Conservation (phyloP, 2,329 filamentous ascomycete genomes). For the Aspergillus calidoustus region DNA sequence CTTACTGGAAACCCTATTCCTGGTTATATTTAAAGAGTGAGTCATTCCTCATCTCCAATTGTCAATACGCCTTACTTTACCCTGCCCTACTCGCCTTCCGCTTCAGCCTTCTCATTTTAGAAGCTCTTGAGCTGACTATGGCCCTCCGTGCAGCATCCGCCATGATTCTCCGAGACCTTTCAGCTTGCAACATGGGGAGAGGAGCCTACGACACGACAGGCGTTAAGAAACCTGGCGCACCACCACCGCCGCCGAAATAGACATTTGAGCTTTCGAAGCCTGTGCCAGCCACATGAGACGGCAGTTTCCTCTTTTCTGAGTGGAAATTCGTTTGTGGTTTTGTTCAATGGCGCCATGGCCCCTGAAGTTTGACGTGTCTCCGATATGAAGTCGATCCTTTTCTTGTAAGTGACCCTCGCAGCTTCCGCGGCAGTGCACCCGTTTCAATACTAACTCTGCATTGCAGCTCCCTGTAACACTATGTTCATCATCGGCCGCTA, state of each 20-base stretch:
- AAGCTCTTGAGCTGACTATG: conserved; percentile 32
- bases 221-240: conserved; percentile 52
- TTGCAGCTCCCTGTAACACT: conserved; percentile 38
- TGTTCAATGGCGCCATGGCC: conserved; percentile 31
- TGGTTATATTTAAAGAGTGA: conserved; percentile 19
- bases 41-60: conserved; percentile 4
- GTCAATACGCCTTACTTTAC: not conserved
- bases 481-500: conserved; percentile 29
- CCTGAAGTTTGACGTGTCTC: conserved; percentile 34
- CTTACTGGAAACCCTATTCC: conserved; percentile 4
- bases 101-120: not conserved
- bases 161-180: conserved; percentile 49
- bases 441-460: conserved; percentile 22
- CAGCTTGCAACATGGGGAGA: conserved; percentile 55
- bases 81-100: not conserved
- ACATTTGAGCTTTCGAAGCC: conserved; percentile 21
- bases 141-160: conserved; percentile 36
- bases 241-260: conserved; percentile 48
- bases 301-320: conserved; percentile 23
- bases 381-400: conserved; percentile 31
- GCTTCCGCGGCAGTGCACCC: conserved; percentile 13
- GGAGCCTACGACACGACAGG: conserved; percentile 58
- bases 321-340: conserved; percentile 29
- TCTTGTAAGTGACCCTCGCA: conserved; percentile 29
- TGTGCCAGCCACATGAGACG: conserved; percentile 28